A percentile compares a stretch with the other conserved stretches of the same genome.
phyloP scores from a whole-genome alignment of 495 filamentous ascomycete species.

The Podospora fimiseda region DNA sequence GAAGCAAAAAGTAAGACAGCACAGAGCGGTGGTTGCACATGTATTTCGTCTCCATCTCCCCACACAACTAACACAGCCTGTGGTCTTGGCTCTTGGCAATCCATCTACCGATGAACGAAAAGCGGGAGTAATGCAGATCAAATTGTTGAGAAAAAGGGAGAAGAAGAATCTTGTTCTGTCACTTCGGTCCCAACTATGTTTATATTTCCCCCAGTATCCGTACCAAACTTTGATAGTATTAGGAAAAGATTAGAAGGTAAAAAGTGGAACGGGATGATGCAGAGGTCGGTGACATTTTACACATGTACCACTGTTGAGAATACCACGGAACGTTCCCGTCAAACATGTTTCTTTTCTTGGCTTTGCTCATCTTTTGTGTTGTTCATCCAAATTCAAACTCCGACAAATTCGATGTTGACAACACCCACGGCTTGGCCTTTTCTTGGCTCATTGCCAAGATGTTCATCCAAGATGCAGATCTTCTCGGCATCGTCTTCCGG shows the following conservation, averaged over 20 bases:
- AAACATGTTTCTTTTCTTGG: background rate
- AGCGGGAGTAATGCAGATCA: constrained; percentile 21
- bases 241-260: too few relatives aligned
- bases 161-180: too few relatives aligned
- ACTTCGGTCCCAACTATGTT: too few relatives aligned
- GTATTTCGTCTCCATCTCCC: background rate
- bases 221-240: too few relatives aligned
- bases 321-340: background rate
- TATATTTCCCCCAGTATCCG: too few relatives aligned
- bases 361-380: background rate
- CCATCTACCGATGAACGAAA: constrained; percentile 14
- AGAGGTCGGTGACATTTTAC: too few relatives aligned
- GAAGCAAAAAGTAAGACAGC: too few relatives aligned
- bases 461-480: constrained; percentile 19
- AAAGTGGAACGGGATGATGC: too few relatives aligned
- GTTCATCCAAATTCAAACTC: background rate
- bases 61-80: background rate
- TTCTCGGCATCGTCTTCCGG: constrained; percentile 17
- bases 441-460: constrained; percentile 13
- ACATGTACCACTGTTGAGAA: too few relatives aligned
- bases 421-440: background rate
- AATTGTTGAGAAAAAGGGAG: too few relatives aligned
- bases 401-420: too few relatives aligned
- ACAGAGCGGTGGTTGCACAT: background rate
- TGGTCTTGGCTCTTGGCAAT: constrained; percentile 25